Conservation (phyloP, 2,329 filamentous ascomycete genomes). For the Claviceps humidiphila region DNA sequence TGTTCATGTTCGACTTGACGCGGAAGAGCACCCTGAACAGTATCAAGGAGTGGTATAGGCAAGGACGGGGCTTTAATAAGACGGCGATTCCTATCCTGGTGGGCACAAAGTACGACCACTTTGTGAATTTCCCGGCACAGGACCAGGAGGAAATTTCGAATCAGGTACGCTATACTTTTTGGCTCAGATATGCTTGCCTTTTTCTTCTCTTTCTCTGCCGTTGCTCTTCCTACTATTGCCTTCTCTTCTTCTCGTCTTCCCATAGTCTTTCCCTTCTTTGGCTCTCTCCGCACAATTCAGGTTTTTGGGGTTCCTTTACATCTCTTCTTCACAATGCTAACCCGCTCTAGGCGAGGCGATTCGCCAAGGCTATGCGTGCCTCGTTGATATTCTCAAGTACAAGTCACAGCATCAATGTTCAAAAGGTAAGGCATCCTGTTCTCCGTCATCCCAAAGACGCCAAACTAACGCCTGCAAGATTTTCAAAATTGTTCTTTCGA, state of each 20-base stretch:
- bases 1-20: constrained; percentile 99
- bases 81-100: constrained; percentile 97
- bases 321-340: neutral
- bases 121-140: constrained; percentile 94
- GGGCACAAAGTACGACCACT: constrained; percentile 97
- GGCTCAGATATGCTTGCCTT: constrained; percentile 2
- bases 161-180: constrained; percentile 44
- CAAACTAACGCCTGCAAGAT: constrained; percentile 45
- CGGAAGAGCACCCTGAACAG: constrained; percentile 97
- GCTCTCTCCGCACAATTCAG: too few relatives aligned
- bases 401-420: constrained; percentile 98
- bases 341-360: constrained; percentile 61
- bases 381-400: constrained; percentile 97
- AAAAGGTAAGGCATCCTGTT: constrained; percentile 51
- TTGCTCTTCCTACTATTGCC: neutral
- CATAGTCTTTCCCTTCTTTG: neutral
- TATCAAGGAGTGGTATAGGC: constrained; percentile 99
- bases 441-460: too few relatives aligned
- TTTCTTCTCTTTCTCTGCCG: neutral
- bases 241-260: neutral
- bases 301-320: too few relatives aligned
- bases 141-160: constrained; percentile 98
- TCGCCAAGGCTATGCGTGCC: constrained; percentile 96
- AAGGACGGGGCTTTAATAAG: constrained; percentile 97
- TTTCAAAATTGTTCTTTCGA: constrained; percentile 98